Evolutionary conservation across 169 alveolate species (phyloP), one percentile per base, ranked within the genome.

Genomic region (Blepharisma undulans): DNA sequence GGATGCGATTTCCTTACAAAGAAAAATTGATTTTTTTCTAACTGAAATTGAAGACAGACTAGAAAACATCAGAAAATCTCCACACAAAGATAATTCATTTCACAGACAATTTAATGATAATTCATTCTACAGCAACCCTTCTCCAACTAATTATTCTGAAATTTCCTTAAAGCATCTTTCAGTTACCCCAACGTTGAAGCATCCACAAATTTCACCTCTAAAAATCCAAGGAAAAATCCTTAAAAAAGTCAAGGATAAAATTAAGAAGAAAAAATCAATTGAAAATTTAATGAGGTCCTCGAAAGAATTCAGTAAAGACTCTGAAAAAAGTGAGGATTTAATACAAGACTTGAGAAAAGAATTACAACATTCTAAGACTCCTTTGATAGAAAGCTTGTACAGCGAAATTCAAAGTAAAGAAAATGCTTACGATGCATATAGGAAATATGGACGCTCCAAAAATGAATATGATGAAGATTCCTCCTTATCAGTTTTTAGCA

Each of bases 21-120:
- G 60, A 3, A 84, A 84, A 34, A 33, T 59, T 4, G 74, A 84
- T 22, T 22, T 34, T 22, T 84, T 84, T 10, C 22, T 84, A 25
- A 84, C 89, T 25, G 89, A 84, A 48, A 22, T 84, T 84, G 89
- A 84, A 21, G 89, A 84, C 36, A 32, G 77, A 36, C 14, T 84
- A 12, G 89, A 84, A 32, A 25, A 16, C 18, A n/a, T 84, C 2
- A 18, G 60, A 59, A n/a, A 27, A 34, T 21, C 29, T 61, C 86
- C 86, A 14, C 66, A 48, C 66, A 74, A 74, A 22, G 30, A 74
- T 29, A 74, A 29, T 29, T 74, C 30, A 72, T 22, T n/a, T 22
- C 10, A 72, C 32, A 72, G 32, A 8, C 27, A 72, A 72, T 4
- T n/a, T 27, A 72, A 27, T 72, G 32, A 72, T 22, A 22, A 5